Conservation (phyloP, 2,329 filamentous ascomycete genomes). For the Nectriaceae sp. region DNA sequence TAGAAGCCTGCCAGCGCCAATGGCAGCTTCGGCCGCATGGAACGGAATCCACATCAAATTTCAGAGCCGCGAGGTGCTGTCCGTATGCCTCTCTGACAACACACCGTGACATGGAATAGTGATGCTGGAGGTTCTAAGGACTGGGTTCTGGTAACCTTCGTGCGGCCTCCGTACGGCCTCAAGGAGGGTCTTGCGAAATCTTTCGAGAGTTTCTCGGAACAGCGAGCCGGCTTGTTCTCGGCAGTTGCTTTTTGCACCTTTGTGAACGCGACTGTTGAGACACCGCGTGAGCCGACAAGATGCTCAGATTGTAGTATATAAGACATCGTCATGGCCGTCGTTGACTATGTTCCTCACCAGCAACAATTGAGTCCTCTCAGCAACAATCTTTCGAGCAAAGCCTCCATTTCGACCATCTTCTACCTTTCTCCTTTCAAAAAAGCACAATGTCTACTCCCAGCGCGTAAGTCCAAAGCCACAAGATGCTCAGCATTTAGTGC, state of each 20-base stretch:
- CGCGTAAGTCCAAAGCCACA: slow-evolving; percentile 27
- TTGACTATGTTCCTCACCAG: not conserved
- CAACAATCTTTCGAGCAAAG: not conserved
- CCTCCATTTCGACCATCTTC: slow-evolving; percentile 18
- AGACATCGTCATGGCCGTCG: not conserved
- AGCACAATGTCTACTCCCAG: slow-evolving; percentile 30
- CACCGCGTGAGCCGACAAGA: not conserved
- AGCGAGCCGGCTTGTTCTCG: not conserved
- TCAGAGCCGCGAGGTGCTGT: not conserved
- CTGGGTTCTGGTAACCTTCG: not conserved
- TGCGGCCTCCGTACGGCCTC: not conserved
- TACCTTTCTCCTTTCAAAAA: slow-evolving; percentile 18
- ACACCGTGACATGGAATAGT: not conserved
- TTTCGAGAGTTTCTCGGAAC: slow-evolving; percentile 6
- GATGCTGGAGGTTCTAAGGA: not conserved
- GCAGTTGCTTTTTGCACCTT: not conserved
- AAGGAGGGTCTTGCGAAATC: not conserved
- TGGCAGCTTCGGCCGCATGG: not conserved
- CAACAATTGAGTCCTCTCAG: not conserved
- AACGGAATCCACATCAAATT: not conserved
- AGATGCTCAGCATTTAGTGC: no score
- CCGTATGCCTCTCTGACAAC: not conserved
- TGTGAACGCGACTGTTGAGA: not conserved
- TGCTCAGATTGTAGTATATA: not conserved
- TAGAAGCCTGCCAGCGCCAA: not conserved